Conservation (phyloP, 2,329 filamentous ascomycete species). For the Aureobasidium sp. region DNA sequence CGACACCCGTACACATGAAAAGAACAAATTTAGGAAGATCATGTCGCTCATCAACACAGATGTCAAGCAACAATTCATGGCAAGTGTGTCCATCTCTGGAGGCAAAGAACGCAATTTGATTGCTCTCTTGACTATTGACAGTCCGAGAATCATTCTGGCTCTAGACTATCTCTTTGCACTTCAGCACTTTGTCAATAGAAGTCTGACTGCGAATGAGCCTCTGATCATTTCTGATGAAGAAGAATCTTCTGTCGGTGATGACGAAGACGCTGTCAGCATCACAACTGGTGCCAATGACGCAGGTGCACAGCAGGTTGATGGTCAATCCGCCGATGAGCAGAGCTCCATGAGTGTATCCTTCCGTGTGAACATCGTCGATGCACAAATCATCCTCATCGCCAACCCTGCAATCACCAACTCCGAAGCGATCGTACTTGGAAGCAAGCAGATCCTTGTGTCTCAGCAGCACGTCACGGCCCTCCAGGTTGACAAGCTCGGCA, state of each 20-base stretch:
- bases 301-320: slow-evolving; percentile 22
- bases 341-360: slow-evolving; percentile 71
- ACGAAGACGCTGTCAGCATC: slow-evolving; percentile 43
- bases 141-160: slow-evolving; percentile 88
- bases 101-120: slow-evolving; percentile 76
- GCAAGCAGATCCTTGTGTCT: slow-evolving; percentile 86
- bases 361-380: slow-evolving; percentile 88
- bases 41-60: slow-evolving; percentile 96
- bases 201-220: slow-evolving; percentile 49
- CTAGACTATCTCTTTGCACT: slow-evolving; percentile 92
- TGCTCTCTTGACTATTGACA: slow-evolving; percentile 88
- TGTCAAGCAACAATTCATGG: slow-evolving; percentile 94
- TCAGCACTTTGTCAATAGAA: slow-evolving; percentile 71
- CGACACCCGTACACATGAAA: slow-evolving; percentile 80
- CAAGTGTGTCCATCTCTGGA: slow-evolving; percentile 85
- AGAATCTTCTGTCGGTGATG: slow-evolving; percentile 39
- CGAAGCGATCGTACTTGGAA: slow-evolving; percentile 90
- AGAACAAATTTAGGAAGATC: slow-evolving; percentile 95
- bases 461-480: slow-evolving; percentile 91
- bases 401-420: slow-evolving; percentile 86
- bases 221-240: slow-evolving; percentile 57
- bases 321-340: slow-evolving; percentile 30
- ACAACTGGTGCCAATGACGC: slow-evolving; percentile 26
- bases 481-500: slow-evolving; percentile 88
- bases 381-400: slow-evolving; percentile 91